Evolutionary conservation across 176 grass and related monocot genomes (phyloP), one percentile per base, ranked within the genome.

Genomic region (bread wheat (Triticum aestivum)): DNA sequence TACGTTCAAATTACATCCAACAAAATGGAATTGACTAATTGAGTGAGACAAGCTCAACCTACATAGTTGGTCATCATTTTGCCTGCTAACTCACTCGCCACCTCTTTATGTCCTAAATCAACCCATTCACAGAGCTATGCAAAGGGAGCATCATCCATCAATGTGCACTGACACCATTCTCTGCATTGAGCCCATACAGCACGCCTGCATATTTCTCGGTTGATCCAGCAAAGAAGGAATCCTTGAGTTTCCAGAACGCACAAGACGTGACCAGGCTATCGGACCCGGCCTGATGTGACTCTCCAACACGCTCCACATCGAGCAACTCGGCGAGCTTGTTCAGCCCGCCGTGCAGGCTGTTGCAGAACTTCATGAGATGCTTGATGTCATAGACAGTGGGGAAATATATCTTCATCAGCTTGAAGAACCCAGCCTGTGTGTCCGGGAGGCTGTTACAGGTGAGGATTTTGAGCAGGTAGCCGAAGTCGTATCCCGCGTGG

Each of bases 331-430:
- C 96, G 1, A 98, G 92, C 85, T 96, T 98, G 85, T 98, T 96
- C 32, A 98, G 86, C n/a, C 96, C 96, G 0, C 96, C 96, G 52
- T 98, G 96, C 68, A 98, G 86, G 79, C 93, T 98, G 79, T 98
- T 98, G 90, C 96, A 98, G 76, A 98, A 98, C 75, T 92, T 98
- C 93, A 98, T 98, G 6, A 98, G 88, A n/a, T 98, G 96, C 62
- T 98, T 98, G 62, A 98, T 88, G 85, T 98, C 96, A 11, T 96
- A 98, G 20, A 98, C 90, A 1, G 89, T 92, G 0, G 96, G 96
- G 87, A 98, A 98, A 49, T 96, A 98, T 18, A 98, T 92, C 84
- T 94, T 96, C 69, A 98, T 96, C 10, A 98, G 70, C 66, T 87
- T 87, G 33, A 98, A 98, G 90, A 98, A 98, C 0, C 90, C 85